Percentiles rank a stretch among this genome's conserved stretches.
Evolutionary conservation across 805 yeast species (phyloP).

Genomic region (Candida orba): DNA sequence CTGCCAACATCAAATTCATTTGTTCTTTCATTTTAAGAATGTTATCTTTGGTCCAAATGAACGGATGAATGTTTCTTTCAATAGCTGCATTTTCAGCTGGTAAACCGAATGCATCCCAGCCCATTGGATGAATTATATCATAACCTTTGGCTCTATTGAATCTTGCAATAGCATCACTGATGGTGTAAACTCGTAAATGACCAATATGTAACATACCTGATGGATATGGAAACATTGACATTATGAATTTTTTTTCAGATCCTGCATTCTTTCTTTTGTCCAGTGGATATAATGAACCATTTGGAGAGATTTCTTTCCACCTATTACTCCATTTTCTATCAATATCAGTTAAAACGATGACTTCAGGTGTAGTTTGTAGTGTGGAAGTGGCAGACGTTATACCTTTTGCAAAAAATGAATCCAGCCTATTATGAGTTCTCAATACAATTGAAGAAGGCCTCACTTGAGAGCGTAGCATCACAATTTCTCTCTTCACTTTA

Average conservation of each 20-base stretch:
- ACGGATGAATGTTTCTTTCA: constrained; percentile 73
- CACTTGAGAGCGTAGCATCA: no score
- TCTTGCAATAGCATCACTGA: constrained; percentile 77
- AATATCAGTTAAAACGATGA: constrained; percentile 1
- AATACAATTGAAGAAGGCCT: no score
- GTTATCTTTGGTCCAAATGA: constrained; percentile 74
- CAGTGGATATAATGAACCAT: constrained; percentile 32
- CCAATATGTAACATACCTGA: constrained; percentile 93
- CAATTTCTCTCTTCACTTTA: no score
- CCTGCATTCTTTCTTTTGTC: constrained; percentile 13
- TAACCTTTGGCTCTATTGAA: constrained; percentile 71
- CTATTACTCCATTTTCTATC: constrained; percentile 47
- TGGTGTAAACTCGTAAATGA: constrained; percentile 87
- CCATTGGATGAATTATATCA: constrained; percentile 91
- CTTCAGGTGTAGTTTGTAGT: background rate
- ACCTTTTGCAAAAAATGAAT: background rate
- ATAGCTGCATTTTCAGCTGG: constrained; percentile 99
- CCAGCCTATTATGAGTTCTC: background rate
- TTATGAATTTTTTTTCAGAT: constrained; percentile 44
- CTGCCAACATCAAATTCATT: constrained; percentile 68
- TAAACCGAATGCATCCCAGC: constrained; percentile 98
- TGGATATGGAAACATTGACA: constrained; percentile 95
- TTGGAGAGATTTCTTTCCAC: constrained; percentile 36
- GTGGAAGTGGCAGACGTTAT: background rate
- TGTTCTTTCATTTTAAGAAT: constrained; percentile 84